Conservation (phyloP, 805 yeast species). For the Candida patagonica region DNA sequence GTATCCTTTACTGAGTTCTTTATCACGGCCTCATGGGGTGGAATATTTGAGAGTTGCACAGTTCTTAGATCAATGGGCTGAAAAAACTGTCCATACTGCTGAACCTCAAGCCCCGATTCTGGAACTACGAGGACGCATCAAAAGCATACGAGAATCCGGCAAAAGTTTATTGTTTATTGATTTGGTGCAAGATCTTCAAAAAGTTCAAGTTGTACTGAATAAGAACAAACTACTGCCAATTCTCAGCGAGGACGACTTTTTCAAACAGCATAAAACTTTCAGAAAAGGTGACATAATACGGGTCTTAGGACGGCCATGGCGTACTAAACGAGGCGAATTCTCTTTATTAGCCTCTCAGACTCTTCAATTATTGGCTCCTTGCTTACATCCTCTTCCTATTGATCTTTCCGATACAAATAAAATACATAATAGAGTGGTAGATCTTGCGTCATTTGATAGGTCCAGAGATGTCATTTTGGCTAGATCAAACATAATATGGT, state of each 20-base stretch:
- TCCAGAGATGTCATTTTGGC: slow-evolving; percentile 40
- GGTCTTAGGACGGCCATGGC: slow-evolving; percentile 61
- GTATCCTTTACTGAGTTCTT: slow-evolving; percentile 18
- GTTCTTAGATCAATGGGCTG: background rate
- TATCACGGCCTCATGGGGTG: slow-evolving; percentile 8
- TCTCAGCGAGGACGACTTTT: slow-evolving; percentile 36
- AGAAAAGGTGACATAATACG: slow-evolving; percentile 66
- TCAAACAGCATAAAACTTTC: slow-evolving; percentile 30
- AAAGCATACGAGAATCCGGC: slow-evolving; percentile 53
- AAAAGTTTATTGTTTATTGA: slow-evolving; percentile 64
- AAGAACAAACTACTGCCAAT: slow-evolving; percentile 34
- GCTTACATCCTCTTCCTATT: slow-evolving; percentile 60
- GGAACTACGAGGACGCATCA: slow-evolving; percentile 47
- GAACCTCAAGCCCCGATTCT: background rate
- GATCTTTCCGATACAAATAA: slow-evolving; percentile 47
- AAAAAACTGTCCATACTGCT: background rate
- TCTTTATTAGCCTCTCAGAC: slow-evolving; percentile 52
- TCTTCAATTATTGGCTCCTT: slow-evolving; percentile 51
- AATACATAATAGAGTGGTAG: slow-evolving; percentile 60
- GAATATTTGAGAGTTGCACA: slow-evolving; percentile 1
- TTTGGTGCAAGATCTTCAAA: slow-evolving; percentile 46
- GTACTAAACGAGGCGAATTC: slow-evolving; percentile 69
- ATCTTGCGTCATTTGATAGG: slow-evolving; percentile 52
- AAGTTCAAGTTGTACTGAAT: slow-evolving; percentile 56
- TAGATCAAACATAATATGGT: slow-evolving; percentile 45